These are phyloP conservation scores for Cladosporium phlei DNA, from an alignment of 2,329 filamentous ascomycete species.

Conservation along the genomic window DNA sequence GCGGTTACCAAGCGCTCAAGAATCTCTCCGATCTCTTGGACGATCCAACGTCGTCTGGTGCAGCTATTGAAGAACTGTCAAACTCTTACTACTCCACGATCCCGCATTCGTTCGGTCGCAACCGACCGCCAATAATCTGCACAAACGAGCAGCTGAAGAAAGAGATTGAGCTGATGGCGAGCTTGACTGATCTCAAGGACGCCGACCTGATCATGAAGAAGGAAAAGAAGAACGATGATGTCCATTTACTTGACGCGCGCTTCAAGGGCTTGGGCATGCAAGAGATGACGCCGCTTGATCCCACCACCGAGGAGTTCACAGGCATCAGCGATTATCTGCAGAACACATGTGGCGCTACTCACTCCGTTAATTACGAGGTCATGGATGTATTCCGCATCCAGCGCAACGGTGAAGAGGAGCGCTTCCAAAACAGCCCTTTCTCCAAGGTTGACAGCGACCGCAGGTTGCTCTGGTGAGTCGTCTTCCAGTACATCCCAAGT, in stretches of 20 bases:
- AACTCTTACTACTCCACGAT: slow-evolving; percentile 79
- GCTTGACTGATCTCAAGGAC: slow-evolving; percentile 79
- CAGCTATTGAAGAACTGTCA: slow-evolving; percentile 59
- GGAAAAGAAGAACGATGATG: slow-evolving; percentile 41
- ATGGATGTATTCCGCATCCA: slow-evolving; percentile 79
- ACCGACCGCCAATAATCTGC: slow-evolving; percentile 64
- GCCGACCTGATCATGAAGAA: slow-evolving; percentile 71
- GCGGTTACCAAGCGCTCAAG: slow-evolving; percentile 73
- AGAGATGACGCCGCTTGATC: slow-evolving; percentile 69
- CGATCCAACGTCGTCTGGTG: slow-evolving; percentile 35
- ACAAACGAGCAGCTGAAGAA: slow-evolving; percentile 57
- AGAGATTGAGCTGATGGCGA: slow-evolving; percentile 76
- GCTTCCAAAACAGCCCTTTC: slow-evolving; percentile 58
- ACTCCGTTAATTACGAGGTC: slow-evolving; percentile 56
- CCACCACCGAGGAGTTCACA: slow-evolving; percentile 56
- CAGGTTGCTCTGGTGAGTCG: slow-evolving; percentile 70
- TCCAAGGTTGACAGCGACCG: slow-evolving; percentile 62
- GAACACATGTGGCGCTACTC: slow-evolving; percentile 63
- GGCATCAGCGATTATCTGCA: slow-evolving; percentile 63
- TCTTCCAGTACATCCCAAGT: no score
- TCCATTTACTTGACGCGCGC: slow-evolving; percentile 67
- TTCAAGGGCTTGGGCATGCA: slow-evolving; percentile 66
- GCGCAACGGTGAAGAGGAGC: slow-evolving; percentile 64
- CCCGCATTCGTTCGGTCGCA: slow-evolving; percentile 73
- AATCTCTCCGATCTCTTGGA: slow-evolving; percentile 65